A percentile compares a stretch with the other conserved stretches of the same genome.
phyloP scores from a whole-genome alignment of 345 rosid species.

The Salix suchowensis region DNA sequence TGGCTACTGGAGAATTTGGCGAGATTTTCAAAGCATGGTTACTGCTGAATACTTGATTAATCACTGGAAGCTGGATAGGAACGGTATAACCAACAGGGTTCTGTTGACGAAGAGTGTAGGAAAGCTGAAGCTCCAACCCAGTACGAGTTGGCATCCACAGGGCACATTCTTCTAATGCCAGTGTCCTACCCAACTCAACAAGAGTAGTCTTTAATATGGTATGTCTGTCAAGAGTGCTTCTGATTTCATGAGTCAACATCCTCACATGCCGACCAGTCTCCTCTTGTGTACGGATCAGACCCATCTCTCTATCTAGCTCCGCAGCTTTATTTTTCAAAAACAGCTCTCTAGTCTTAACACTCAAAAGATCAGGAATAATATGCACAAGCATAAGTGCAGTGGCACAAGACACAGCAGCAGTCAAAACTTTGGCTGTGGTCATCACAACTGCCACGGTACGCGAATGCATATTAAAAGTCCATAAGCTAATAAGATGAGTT shows the following conservation, averaged over 20 bases:
- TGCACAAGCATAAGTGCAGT: conserved; percentile 98
- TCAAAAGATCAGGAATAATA: conserved; percentile 86
- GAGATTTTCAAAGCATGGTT: conserved; percentile 76
- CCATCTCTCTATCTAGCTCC: conserved; percentile 97
- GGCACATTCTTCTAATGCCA: conserved; percentile 91
- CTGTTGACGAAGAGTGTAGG: conserved; percentile 88
- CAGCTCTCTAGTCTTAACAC: conserved; percentile 85
- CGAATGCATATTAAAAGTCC: conserved; percentile 75
- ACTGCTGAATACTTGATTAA: conserved; percentile 76
- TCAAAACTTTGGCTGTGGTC: conserved; percentile 72
- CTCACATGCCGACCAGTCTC: conserved; percentile 95
- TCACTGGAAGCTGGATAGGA: conserved; percentile 90
- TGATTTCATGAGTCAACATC: conserved; percentile 93
- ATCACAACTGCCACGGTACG: conserved; percentile 77
- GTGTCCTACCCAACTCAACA: conserved; percentile 86
- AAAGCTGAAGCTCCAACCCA: conserved; percentile 91
- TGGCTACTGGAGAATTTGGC: conserved; percentile 84
- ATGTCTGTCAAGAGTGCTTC: conserved; percentile 94
- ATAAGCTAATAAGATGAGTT: conserved; percentile 86
- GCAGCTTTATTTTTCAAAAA: conserved; percentile 96
- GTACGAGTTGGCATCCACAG: conserved; percentile 99
- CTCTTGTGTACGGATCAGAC: conserved; percentile 91
- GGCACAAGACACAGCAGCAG: conserved; percentile 87
- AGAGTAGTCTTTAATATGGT: conserved; percentile 90
- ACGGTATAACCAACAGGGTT: conserved; percentile 91